Base-by-base conservation (phyloP, 495 filamentous ascomycete genomes). In the Penicillium flavigenum region DNA sequence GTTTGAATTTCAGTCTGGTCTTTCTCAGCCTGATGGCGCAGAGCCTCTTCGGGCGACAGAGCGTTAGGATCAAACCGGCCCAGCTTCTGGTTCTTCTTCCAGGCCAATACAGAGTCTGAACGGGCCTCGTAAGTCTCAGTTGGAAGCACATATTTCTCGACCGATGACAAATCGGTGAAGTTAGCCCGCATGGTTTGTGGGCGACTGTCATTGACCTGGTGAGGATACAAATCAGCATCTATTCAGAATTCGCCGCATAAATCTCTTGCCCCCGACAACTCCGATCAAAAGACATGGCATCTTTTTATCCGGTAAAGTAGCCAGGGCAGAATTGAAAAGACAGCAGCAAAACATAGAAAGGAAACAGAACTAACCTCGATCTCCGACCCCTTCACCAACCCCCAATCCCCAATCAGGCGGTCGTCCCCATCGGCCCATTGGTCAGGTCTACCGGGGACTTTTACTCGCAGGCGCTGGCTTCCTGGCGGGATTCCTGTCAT, bases 21-120 rank as follows among this genome's bases (percentile, higher is more conserved):
- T 27, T 83, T 86, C 46, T 77, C 76, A 39, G 88, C 79, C 68
- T 89, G 91, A 56, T 86, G 82, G 53, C 85, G 79, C 62, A 91
- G 84, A 22, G 85, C 59, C 20, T 79, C 72, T 31, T 72, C 71
- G 2, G 76, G 81, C 56, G 76, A 81, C 19, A 88, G 85, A 6
- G 92, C 89, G 63, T 83, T 81, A 3, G 94, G 94, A 68, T 97
- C 92, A 73, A 98, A 98, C 29, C 94, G 91, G 38, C 94, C 94
- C 22, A 98, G 81, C 64, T 96, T 90, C 63, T 96, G 86, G 20
- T 85, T 80, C 73, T 88, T 90, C 77, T 98, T 98, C 90, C 90
- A 97, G 10, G 91, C 89, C 41, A 96, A 81, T 16, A 98, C 94
- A 24, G 88, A 92, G 74, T 96, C 88, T 26, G 85, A 75, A 54